Evolutionary conservation across 305 asterid species (phyloP).

Genomic region (Vinca major): DNA sequence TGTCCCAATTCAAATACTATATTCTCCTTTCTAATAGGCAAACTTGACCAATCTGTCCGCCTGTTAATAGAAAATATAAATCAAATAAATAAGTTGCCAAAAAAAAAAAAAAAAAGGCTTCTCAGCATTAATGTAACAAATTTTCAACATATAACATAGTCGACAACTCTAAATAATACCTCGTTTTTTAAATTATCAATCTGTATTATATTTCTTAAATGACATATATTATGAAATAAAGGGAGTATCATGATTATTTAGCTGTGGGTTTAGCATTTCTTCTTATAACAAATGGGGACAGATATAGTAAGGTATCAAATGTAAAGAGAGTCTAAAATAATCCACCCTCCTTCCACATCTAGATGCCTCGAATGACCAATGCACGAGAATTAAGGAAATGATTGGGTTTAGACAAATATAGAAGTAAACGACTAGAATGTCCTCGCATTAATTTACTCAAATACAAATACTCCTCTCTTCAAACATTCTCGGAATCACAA

Average conservation of each 20-base stretch:
- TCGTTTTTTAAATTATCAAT: too few species aligned
- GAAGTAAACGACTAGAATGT: too few species aligned
- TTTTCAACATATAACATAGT: too few species aligned
- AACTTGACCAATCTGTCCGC: conserved; percentile 61
- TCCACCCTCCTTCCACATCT: too few species aligned
- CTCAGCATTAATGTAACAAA: too few species aligned
- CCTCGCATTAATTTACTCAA: too few species aligned
- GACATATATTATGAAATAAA: not conserved
- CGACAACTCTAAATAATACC: too few species aligned
- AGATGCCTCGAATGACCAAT: too few species aligned
- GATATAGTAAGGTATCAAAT: not conserved
- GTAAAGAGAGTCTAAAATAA: not conserved
- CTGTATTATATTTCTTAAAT: not conserved
- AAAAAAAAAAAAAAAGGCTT: too few species aligned
- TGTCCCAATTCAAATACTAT: conserved; percentile 51
- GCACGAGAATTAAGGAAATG: not conserved
- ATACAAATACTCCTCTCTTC: too few species aligned
- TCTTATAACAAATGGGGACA: not conserved
- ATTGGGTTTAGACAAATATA: too few species aligned
- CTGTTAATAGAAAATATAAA: conserved; percentile 25
- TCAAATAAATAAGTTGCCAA: too few species aligned
- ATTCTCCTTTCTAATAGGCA: conserved; percentile 43
- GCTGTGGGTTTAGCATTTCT: not conserved
- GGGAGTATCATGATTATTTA: not conserved
- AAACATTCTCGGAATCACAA: not conserved